These are phyloP conservation scores for Tetracentron sinense DNA, from an alignment of 164 flowering plant genomes.

Conservation along the genomic window DNA sequence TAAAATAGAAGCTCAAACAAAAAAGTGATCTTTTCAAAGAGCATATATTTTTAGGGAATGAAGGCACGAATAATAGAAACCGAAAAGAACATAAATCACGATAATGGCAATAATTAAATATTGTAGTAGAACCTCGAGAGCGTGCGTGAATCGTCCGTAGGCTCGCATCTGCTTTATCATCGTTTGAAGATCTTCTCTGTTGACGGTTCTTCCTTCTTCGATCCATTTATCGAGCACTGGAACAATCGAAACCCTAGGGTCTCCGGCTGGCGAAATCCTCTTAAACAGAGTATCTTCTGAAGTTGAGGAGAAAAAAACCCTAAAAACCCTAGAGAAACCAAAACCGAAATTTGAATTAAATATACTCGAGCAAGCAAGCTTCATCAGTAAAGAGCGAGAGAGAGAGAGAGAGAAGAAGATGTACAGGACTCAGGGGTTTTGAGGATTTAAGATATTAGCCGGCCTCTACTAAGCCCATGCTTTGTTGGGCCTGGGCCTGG, in stretches of 20 bases:
- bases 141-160: conserved; percentile 36
- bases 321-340: neutral
- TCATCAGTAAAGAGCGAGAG: neutral
- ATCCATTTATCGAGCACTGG: conserved; percentile 49
- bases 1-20: neutral
- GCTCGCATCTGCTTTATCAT: conserved; percentile 18
- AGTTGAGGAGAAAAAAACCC: conserved; percentile 9
- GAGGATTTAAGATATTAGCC: too few relatives aligned
- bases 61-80: neutral
- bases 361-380: conserved; percentile 5
- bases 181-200: conserved; percentile 16
- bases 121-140: conserved; percentile 38
- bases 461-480: too few relatives aligned
- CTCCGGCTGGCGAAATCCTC: conserved; percentile 30
- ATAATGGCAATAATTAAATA: neutral
- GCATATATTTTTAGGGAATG: neutral
- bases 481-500: too few relatives aligned
- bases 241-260: conserved; percentile 28
- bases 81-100: too few relatives aligned
- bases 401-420: neutral
- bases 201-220: conserved; percentile 24
- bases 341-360: neutral
- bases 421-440: neutral
- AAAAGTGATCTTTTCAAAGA: neutral
- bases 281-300: conserved; percentile 19